A percentile compares a stretch with the other conserved stretches of the same genome.
These are phyloP conservation scores for Lithocarpus polystachyus DNA, from an alignment of 306 rosid genomes.

Conservation along the genomic window DNA sequence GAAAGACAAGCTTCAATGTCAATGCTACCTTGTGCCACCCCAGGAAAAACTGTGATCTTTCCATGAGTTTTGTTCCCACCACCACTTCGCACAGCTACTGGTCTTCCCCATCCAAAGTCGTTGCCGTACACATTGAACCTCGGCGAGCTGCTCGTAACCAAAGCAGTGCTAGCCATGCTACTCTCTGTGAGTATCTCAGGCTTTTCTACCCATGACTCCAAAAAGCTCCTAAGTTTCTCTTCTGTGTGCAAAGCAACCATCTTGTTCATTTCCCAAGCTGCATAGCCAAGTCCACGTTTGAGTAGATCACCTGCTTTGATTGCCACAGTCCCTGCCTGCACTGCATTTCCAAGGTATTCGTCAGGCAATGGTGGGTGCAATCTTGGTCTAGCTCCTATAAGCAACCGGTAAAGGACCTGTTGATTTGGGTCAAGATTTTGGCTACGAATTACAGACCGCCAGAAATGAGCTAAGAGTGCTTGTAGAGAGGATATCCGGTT, in stretches of 20 bases:
- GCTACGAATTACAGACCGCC: background rate
- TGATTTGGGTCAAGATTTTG: background rate
- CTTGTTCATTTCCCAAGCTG: background rate
- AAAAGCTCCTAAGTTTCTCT: background rate
- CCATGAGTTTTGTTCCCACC: background rate
- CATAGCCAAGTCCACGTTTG: background rate
- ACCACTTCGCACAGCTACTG: background rate
- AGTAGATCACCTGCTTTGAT: background rate
- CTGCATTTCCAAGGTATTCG: background rate
- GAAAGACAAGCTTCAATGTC: background rate
- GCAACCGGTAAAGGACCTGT: background rate
- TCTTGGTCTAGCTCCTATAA: background rate
- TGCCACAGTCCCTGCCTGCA: background rate
- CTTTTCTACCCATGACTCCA: background rate
- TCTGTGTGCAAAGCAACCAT: background rate
- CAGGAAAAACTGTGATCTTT: background rate
- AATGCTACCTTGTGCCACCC: background rate
- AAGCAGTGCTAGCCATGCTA: background rate
- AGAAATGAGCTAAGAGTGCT: conserved; percentile 3
- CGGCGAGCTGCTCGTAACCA: background rate
- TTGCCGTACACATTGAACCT: background rate
- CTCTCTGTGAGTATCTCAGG: background rate
- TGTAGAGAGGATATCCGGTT: conserved; percentile 4
- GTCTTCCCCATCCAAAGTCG: conserved; percentile 2
- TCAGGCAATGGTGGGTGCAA: background rate